Evolutionary conservation across 1,284 basidiomycete genomes (phyloP), one percentile per base, ranked within the genome.

Genomic region (Schizophyllum commune): DNA sequence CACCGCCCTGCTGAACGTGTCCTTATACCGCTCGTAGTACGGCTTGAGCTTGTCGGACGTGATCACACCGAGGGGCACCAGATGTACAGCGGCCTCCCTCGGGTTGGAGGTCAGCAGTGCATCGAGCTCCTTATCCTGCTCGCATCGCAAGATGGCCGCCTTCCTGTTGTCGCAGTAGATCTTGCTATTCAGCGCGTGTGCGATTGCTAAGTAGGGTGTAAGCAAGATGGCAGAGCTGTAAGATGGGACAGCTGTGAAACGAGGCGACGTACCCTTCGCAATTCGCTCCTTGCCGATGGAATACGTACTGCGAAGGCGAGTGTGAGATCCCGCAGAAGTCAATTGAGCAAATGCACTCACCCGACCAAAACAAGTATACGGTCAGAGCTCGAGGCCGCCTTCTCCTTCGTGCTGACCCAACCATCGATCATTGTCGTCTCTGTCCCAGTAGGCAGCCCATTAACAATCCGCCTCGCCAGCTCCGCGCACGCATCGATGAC

Each of bases 271-370:
- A 89, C 92, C 94, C 82, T 98, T 96, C 33, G 98, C 93, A 56
- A 99, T 91, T 53, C 95, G 86, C 73, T 99, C 96, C 74, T 99
- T 99, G 58, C 96, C 96, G 60, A 99, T 94, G 0, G 93, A 94
- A 73, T 99, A 99, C 0, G 96, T 98, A 11, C 90, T 92, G 39
- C 13, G 39, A 11, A 39, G n/a, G n/a, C n/a, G 34, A 39, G 34
- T 6, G 34, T 39, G 63, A 27, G 13, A 64, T 56, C 64, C 53
- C 13, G 58, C 2, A 57, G 59, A 53, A 63, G 55, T 53, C 17
- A 55, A 57, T 17, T n/a, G n/a, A n/a, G 34, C 11, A 51, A 52
- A 32, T 27, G 33, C 7, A 70, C 79, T n/a, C 68, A 91, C 89
- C 96, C 96, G 27, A 98, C 85, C 54, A 97, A 84, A 56, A 98